Base-by-base conservation (phyloP, 768 basidiomycete genomes). In the Lentinula sp. region DNA sequence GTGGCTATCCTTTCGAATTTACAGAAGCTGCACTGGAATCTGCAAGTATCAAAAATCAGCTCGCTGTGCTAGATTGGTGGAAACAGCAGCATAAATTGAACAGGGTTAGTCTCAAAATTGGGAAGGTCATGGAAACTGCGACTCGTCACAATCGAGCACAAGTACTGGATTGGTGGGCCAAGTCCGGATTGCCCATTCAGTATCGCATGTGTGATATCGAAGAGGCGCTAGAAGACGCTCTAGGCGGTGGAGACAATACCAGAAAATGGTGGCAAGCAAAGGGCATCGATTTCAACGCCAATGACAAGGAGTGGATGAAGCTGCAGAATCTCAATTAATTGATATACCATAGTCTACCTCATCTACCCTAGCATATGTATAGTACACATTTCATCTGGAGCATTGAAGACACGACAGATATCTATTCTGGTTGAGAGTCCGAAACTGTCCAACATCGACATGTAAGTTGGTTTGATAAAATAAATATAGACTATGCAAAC, bases 311-410 rank as follows among this genome's bases (percentile, higher is more conserved):
- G 71, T 95, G 91, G 90, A 90, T 88, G 84, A 92, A 92, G 71
- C 74, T 89, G 55, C 89, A 90, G 69, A 85, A 77, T 67, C 71
- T 93, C 57, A 91, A 92, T 72, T 88, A 67, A 78, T 63, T 37
- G 28, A 49, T 18, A 42, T 57, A 28, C 41, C 23, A 28, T 23
- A 43, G 23, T 56, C 32, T 15, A 10, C n/a, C 50, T 54, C 36
- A n/a, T 54, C 20, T 54, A 39, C 20, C 94, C 4, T 99, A 99
- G 73, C 85, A 88, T 62, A 96, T 94, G 0, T 92, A 92, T 0
- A 92, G 98, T 66, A 81, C 88, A 55, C 96, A 98, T 64, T 93
- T 93, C 6, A 90, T 98, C 61, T 91, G 93, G 70, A 98, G 98
- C 71, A 95, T 93, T 3, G 85, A 94, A 28, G 96, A 94, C 48